A percentile compares a stretch with the other conserved stretches of the same genome.
Evolutionary conservation across 2,329 filamentous ascomycete genomes (phyloP).

Genomic region (Fusarium burgessii): DNA sequence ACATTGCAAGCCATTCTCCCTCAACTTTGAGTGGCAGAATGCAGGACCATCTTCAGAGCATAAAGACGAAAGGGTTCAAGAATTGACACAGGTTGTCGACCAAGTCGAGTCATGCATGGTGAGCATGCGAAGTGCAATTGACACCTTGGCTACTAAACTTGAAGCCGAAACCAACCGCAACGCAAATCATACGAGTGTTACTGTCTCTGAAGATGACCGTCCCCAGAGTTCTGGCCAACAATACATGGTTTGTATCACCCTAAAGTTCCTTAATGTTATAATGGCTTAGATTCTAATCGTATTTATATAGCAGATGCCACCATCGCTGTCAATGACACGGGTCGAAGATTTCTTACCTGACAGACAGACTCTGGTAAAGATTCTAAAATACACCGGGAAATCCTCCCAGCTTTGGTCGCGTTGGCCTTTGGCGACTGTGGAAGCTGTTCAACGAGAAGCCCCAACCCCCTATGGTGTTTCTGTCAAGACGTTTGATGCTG

Average conservation of each 20-base stretch:
- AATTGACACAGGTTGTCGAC: not conserved
- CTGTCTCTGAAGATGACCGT: not conserved
- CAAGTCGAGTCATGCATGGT: constrained; percentile 22
- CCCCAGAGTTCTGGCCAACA: not conserved
- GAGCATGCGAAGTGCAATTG: constrained; percentile 16
- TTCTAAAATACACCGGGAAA: constrained; percentile 19
- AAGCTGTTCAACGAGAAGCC: not conserved
- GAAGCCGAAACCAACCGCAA: not conserved
- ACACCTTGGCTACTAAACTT: not conserved
- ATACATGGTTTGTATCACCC: not conserved
- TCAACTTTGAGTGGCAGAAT: constrained; percentile 59
- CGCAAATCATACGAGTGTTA: not conserved
- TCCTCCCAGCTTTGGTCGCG: constrained; percentile 37
- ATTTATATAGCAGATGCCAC: not conserved
- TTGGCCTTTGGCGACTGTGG: constrained; percentile 14
- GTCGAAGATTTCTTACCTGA: not conserved
- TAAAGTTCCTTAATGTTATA: not conserved
- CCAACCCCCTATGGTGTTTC: not conserved
- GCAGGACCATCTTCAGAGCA: not conserved
- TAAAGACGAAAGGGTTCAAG: constrained; percentile 4
- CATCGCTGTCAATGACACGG: not conserved
- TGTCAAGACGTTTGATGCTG: not conserved
- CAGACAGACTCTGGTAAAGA: not conserved
- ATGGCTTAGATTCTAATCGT: not conserved
- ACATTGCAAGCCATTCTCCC: constrained; percentile 59